A percentile compares a stretch with the other conserved stretches of the same genome.
These are phyloP conservation scores for Venturia asperata DNA, from an alignment of 2,329 filamentous ascomycete genomes.

Conservation along the genomic window DNA sequence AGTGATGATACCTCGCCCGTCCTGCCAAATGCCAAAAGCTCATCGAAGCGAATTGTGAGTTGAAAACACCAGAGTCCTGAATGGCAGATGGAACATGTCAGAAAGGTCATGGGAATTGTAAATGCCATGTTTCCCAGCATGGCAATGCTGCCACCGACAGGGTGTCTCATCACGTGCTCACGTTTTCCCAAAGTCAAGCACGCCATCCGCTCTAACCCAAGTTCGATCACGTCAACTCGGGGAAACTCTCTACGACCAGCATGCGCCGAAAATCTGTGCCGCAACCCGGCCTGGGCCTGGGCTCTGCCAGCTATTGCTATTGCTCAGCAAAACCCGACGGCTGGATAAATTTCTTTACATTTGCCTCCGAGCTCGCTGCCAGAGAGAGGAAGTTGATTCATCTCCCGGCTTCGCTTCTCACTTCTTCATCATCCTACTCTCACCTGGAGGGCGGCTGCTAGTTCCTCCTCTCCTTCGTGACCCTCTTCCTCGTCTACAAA, in stretches of 20 bases:
- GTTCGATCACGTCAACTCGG: slow-evolving; percentile 7
- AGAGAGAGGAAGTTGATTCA: too few relatives aligned
- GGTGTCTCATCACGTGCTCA: not conserved
- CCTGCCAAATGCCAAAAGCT: too few relatives aligned
- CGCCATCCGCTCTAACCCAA: not conserved
- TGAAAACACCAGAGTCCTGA: not conserved
- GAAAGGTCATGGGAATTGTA: not conserved
- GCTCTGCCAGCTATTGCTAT: not conserved
- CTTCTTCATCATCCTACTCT: not conserved
- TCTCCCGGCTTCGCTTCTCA: not conserved
- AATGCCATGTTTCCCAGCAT: not conserved
- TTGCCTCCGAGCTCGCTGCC: not conserved
- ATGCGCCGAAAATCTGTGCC: not conserved
- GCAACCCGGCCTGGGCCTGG: not conserved
- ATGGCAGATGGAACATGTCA: too few relatives aligned
- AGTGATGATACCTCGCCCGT: too few relatives aligned
- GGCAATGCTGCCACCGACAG: too few relatives aligned
- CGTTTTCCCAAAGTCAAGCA: not conserved
- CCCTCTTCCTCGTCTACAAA: not conserved
- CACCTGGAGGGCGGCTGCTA: not conserved
- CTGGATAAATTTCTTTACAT: not conserved
- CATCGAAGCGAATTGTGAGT: too few relatives aligned
- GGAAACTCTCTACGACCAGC: not conserved
- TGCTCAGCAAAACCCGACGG: not conserved
- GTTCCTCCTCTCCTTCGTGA: not conserved